Conservation (phyloP, 805 yeast genomes). For the Starmerella khaoyaiensis region DNA sequence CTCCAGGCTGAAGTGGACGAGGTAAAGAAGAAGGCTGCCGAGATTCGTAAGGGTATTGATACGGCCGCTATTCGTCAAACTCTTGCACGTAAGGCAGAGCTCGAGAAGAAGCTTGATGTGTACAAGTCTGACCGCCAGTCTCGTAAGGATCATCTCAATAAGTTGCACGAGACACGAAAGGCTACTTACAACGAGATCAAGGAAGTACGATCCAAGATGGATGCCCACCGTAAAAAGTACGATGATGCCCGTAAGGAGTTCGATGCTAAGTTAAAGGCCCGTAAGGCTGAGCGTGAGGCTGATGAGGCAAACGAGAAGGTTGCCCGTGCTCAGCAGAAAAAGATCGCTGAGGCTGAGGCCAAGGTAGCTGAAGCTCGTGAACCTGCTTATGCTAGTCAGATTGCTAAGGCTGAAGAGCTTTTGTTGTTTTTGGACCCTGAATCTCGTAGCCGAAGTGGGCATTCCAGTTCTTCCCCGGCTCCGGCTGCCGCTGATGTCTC, state of each 20-base stretch:
- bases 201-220: constrained; percentile 43
- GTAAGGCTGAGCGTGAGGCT: constrained; percentile 61
- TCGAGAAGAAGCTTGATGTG: constrained; percentile 55
- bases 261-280: constrained; percentile 56
- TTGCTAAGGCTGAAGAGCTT: constrained; percentile 59
- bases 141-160: constrained; percentile 55
- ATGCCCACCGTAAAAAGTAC: constrained; percentile 43
- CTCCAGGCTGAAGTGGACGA: constrained; percentile 67
- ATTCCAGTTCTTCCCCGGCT: too few relatives aligned
- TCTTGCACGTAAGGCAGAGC: constrained; percentile 55
- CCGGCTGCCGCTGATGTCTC: constrained; percentile 19
- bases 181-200: constrained; percentile 54
- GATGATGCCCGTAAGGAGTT: constrained; percentile 59
- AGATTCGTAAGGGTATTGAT: constrained; percentile 54
- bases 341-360: constrained; percentile 53
- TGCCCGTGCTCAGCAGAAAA: constrained; percentile 37
- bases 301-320: constrained; percentile 53
- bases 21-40: constrained; percentile 63
- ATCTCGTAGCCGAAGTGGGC: constrained; percentile 32
- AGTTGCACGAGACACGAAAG: constrained; percentile 35
- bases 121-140: constrained; percentile 54
- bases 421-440: constrained; percentile 68
- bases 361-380: constrained; percentile 54
- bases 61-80: constrained; percentile 45
- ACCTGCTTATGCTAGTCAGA: constrained; percentile 78